A percentile compares a stretch with the other conserved stretches of the same genome.
Evolutionary conservation across 78 protist genomes (phyloP).

Genomic region (Cavenderia fasciculata): DNA sequence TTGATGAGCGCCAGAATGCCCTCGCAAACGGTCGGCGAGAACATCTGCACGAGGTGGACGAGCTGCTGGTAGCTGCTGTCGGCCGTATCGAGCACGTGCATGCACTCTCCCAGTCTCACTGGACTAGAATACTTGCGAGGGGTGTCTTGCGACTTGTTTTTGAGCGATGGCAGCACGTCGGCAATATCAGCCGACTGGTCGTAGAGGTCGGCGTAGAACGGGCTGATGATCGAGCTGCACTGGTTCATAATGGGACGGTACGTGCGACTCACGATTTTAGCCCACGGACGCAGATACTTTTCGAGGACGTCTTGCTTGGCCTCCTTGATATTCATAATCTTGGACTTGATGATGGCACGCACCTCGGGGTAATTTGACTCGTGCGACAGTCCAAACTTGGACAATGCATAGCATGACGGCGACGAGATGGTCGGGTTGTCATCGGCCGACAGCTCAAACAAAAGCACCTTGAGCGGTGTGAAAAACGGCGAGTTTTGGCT

Average conservation of each 20-base stretch:
- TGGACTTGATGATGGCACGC: neutral
- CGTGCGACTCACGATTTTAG: slow-evolving; percentile 44
- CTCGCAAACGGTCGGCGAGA: neutral
- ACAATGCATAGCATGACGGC: slow-evolving; percentile 52
- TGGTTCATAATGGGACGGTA: slow-evolving; percentile 63
- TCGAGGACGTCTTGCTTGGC: slow-evolving; percentile 27
- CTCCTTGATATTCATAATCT: neutral
- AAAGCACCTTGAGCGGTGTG: slow-evolving; percentile 31
- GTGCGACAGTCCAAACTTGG: slow-evolving; percentile 72
- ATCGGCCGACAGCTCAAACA: slow-evolving; percentile 38
- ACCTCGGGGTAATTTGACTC: slow-evolving; percentile 31
- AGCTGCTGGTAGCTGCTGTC: slow-evolving; percentile 22
- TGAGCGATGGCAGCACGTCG: slow-evolving; percentile 2
- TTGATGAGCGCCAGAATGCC: slow-evolving; percentile 13
- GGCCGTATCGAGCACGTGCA: slow-evolving; percentile 13
- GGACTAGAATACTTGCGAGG: neutral
- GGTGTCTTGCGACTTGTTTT: neutral
- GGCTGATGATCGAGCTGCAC: slow-evolving; percentile 47
- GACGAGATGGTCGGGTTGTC: slow-evolving; percentile 42
- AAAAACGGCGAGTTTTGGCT: slow-evolving; percentile 28
- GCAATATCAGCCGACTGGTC: slow-evolving; percentile 13
- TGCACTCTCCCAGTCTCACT: neutral
- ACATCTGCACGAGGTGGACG: neutral
- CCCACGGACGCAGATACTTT: slow-evolving; percentile 47
- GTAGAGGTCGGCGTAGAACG: slow-evolving; percentile 13